A percentile compares a stretch with the other conserved stretches of the same genome.
These are phyloP conservation scores for Vachellia collinsii DNA, from an alignment of 306 rosid species.

Conservation along the genomic window DNA sequence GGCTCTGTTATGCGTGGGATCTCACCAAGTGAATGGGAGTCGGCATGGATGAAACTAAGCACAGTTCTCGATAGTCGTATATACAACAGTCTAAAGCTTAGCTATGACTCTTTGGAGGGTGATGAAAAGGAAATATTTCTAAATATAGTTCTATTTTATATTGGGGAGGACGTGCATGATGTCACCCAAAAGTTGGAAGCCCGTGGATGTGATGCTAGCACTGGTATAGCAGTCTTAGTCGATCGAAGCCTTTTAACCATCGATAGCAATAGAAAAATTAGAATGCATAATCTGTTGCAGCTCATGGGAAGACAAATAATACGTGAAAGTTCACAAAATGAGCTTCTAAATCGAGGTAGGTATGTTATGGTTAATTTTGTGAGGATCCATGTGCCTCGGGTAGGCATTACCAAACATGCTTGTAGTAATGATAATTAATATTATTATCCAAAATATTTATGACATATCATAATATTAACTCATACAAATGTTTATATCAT, in stretches of 20 bases:
- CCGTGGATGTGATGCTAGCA: neutral
- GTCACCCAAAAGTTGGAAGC: neutral
- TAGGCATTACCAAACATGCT: neutral
- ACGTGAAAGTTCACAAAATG: too few species aligned
- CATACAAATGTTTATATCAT: too few species aligned
- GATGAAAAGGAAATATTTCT: neutral
- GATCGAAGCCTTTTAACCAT: neutral
- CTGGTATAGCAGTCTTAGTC: neutral
- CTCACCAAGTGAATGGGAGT: neutral
- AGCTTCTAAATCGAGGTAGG: too few species aligned
- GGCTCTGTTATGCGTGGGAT: neutral
- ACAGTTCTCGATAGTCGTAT: neutral
- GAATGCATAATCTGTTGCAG: neutral
- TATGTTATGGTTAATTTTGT: neutral
- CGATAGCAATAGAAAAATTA: neutral
- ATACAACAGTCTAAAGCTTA: neutral
- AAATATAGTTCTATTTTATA: neutral
- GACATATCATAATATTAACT: too few species aligned
- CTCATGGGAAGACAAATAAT: neutral
- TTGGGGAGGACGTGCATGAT: neutral
- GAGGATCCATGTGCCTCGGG: neutral
- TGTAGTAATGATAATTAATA: neutral
- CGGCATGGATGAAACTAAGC: neutral
- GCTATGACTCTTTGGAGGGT: neutral
- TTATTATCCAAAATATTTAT: too few species aligned